Percentiles rank a stretch among this genome's conserved stretches.
Conservation (phyloP, 148 eudicot species). For the Vaccinium corymbosum region DNA sequence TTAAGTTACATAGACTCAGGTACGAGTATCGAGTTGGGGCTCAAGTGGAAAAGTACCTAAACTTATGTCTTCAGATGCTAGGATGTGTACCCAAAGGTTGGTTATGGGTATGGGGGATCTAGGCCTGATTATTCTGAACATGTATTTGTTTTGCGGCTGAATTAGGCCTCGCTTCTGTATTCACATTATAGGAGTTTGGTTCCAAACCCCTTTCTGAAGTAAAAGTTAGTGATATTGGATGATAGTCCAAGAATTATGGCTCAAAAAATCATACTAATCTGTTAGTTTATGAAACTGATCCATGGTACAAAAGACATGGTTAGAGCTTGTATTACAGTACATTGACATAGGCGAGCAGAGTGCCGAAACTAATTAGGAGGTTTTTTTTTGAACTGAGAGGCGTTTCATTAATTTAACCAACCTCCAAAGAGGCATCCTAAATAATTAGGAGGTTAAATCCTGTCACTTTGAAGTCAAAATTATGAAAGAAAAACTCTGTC, state of each 20-base stretch:
- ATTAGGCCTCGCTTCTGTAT: no score
- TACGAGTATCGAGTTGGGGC: not conserved
- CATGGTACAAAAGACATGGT: not conserved
- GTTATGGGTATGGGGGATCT: not conserved
- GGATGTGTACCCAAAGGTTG: not conserved
- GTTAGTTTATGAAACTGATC: not conserved
- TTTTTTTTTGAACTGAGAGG: no score
- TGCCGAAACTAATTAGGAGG: not conserved
- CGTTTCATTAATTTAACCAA: no score
- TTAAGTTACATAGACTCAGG: not conserved
- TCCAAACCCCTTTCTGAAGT: no score
- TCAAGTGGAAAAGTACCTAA: not conserved
- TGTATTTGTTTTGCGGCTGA: not conserved
- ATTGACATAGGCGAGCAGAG: not conserved
- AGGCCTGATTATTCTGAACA: not conserved
- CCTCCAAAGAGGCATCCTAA: no score
- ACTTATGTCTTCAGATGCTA: not conserved
- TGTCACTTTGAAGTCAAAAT: not conserved
- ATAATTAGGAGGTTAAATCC: not conserved
- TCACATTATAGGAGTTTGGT: no score
- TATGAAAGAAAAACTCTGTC: not conserved
- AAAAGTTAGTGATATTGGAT: no score
- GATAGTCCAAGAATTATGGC: no score
- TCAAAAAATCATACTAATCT: not conserved
- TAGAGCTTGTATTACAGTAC: not conserved